Base-by-base conservation (phyloP, 345 rosid genomes). In the Salix koriyanagi region DNA sequence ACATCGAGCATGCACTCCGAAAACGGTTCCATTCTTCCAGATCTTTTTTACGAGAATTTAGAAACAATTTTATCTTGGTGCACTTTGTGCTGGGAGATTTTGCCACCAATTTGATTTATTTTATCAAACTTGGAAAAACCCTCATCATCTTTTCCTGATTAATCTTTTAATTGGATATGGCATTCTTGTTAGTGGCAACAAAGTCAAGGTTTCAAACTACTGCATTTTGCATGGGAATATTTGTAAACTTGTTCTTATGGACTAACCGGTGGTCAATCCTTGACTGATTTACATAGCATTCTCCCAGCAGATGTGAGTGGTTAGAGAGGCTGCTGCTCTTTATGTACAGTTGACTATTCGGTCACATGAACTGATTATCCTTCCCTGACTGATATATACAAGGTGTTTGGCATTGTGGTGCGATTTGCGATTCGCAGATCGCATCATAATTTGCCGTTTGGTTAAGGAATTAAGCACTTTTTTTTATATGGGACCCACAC, bases 211-310 rank as follows among this genome's bases (percentile, higher is more conserved):
- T 2, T 68, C 66, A 65, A 60, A 46, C 23, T 19, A 3, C 39
- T 25, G 21, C 32, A 26, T 52, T 65, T 72, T 26, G 37, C 65
- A 78, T 72, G 76, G 81, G 81, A 78, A 68, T 76, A 78, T 66
- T 72, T 78, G 70, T 78, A 76, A 76, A 76, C 81, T 36, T 72
- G 81, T 50, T 78, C 81, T 15, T 72, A 78, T 78, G 81, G 80
- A 65, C 46, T 72, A 72, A 25, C 39, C 41, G 39, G 54, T 26
- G 62, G 36, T 9, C 54, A 54, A 26, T 56, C 76, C 54, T 56
- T 65, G 37, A 78, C 41, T 16, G 81, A 78, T 54, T 16, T 78
- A 72, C 76, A 78, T 70, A 78, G 72, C 46, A 67, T 78, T 37
- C 76, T 67, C 30, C 81, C 81, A 23, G 67, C 76, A 44, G 81